Evolutionary conservation across 495 filamentous ascomycete genomes (phyloP).

Genomic region (Aspergillus egyptiacus): DNA sequence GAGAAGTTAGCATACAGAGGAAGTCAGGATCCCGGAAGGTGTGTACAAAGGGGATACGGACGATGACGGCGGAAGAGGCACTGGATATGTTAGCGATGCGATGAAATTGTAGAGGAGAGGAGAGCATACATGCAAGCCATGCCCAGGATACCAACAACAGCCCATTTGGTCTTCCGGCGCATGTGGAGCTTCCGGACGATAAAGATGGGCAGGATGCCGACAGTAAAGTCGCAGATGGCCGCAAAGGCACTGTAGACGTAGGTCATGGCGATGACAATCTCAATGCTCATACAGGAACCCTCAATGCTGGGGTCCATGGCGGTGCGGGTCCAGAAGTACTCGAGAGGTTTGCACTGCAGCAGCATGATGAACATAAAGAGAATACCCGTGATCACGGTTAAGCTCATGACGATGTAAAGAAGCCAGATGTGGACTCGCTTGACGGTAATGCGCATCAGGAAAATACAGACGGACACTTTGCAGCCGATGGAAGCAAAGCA

Average conservation of each 20-base stretch:
- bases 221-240: conserved; percentile 9
- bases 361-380: conserved; percentile 40
- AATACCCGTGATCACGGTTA: conserved; percentile 31
- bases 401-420: conserved; percentile 33
- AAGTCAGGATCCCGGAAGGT: conserved; percentile 36
- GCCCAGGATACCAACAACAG: conserved; percentile 5
- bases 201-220: conserved; percentile 8
- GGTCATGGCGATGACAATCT: conserved; percentile 34
- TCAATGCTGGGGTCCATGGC: conserved; percentile 24
- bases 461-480: conserved; percentile 42
- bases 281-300: conserved; percentile 34
- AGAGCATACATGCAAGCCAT: conserved; percentile 19
- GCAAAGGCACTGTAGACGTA: conserved; percentile 12
- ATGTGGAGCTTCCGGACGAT: conserved; percentile 7
- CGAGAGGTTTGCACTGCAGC: conserved; percentile 38
- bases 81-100: conserved; percentile 13
- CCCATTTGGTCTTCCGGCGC: conserved; percentile 2
- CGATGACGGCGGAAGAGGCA: conserved; percentile 36
- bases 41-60: conserved; percentile 36
- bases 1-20: conserved; percentile 26
- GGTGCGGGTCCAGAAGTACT: conserved; percentile 35
- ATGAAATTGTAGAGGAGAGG: no score
- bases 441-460: conserved; percentile 43
- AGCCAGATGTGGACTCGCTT: conserved; percentile 29
- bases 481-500: conserved; percentile 37